phyloP scores from a whole-genome alignment of 345 rosid genomes.

The Lepidium africanum region DNA sequence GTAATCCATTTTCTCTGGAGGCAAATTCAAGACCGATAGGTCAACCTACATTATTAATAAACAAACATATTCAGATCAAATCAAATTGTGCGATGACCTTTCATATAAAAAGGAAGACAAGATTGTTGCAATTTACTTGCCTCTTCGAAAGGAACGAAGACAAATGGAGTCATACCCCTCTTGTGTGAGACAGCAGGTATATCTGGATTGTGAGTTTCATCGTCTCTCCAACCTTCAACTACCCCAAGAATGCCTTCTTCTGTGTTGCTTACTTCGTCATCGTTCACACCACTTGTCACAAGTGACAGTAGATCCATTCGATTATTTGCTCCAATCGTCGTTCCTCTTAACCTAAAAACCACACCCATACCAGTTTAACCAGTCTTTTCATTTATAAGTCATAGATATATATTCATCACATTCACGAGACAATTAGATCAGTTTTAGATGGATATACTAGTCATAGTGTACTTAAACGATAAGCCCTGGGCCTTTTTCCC shows the following conservation, averaged over 20 bases:
- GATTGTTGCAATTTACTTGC: slow-evolving; percentile 21
- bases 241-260: slow-evolving; percentile 70
- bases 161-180: slow-evolving; percentile 82
- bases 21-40: slow-evolving; percentile 70
- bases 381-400: not conserved
- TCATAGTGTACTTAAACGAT: not conserved
- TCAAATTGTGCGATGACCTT: not conserved
- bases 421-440: not conserved
- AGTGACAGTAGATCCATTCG: slow-evolving; percentile 88
- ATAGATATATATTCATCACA: not conserved
- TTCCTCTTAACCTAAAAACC: slow-evolving; percentile 61
- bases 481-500: not conserved
- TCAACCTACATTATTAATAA: slow-evolving; percentile 44
- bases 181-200: slow-evolving; percentile 79
- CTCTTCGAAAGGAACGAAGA: slow-evolving; percentile 94
- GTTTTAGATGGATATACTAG: not conserved
- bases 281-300: slow-evolving; percentile 70
- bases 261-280: slow-evolving; percentile 41
- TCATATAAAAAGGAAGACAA: not conserved
- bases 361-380: not conserved
- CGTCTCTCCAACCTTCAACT: slow-evolving; percentile 73
- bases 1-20: slow-evolving; percentile 94
- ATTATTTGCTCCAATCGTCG: slow-evolving; percentile 73
- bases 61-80: not conserved
- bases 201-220: slow-evolving; percentile 76